These are phyloP conservation scores for Oryza rufipogon DNA, from an alignment of 176 grass and related monocot genomes.

Conservation along the genomic window DNA sequence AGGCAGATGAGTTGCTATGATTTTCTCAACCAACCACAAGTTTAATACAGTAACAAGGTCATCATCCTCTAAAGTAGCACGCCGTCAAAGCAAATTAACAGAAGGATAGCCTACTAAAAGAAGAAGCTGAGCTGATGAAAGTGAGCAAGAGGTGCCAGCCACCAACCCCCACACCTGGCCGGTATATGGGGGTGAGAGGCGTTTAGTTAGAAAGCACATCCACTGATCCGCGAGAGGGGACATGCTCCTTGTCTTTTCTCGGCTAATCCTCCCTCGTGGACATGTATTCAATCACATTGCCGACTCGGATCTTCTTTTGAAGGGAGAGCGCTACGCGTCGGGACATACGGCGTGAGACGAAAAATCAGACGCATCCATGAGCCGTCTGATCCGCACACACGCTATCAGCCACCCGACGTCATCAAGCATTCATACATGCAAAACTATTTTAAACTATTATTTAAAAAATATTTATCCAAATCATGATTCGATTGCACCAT, in stretches of 20 bases:
- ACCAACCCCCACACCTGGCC: constrained; percentile 41
- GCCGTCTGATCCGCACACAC: too few species aligned
- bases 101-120: constrained; percentile 28
- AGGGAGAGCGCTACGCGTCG: too few species aligned
- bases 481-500: too few species aligned
- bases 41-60: constrained; percentile 18
- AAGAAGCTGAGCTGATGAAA: constrained; percentile 34
- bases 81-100: not conserved
- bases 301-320: not conserved
- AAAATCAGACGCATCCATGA: too few species aligned
- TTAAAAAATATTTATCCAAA: too few species aligned
- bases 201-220: constrained; percentile 52
- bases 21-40: constrained; percentile 14
- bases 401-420: too few species aligned
- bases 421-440: too few species aligned
- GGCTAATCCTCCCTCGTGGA: constrained; percentile 45
- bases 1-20: constrained; percentile 15
- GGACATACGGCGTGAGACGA: too few species aligned
- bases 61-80: not conserved
- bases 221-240: constrained; percentile 41
- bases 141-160: constrained; percentile 17
- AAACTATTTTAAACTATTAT: too few species aligned
- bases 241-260: constrained; percentile 54
- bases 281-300: not conserved
- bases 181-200: constrained; percentile 21